A percentile compares a stretch with the other conserved stretches of the same genome.
phyloP scores from a whole-genome alignment of 139 green algal genomes.

The Chlamydomonas schloesseri region DNA sequence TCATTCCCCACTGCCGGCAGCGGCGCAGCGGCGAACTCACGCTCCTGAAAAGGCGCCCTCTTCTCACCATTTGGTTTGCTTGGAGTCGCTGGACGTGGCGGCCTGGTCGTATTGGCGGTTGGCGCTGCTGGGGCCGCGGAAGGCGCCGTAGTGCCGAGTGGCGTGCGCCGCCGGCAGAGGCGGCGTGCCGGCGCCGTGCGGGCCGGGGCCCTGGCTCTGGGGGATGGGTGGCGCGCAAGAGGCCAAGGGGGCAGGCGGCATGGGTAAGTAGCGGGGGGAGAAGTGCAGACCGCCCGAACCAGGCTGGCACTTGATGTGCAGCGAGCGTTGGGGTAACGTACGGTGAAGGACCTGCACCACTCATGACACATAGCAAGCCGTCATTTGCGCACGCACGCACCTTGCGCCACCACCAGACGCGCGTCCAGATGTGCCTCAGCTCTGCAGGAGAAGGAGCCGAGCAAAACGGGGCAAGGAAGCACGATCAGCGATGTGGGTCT shows the following conservation, averaged over 20 bases:
- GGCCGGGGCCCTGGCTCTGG: slow-evolving; percentile 29
- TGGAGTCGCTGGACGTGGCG: slow-evolving; percentile 36
- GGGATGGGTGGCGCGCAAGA: background rate
- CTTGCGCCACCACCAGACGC: slow-evolving; percentile 81
- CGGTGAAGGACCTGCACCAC: too few relatives aligned
- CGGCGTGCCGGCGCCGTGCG: background rate
- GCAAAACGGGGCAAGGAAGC: too few relatives aligned
- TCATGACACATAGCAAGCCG: too few relatives aligned
- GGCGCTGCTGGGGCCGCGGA: slow-evolving; percentile 8
- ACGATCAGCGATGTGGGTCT: too few relatives aligned
- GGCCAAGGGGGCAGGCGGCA: background rate
- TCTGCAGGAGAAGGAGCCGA: slow-evolving; percentile 56
- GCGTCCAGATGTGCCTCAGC: slow-evolving; percentile 87
- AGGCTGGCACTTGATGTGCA: too few relatives aligned
- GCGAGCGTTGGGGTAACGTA: too few relatives aligned
- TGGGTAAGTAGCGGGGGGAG: too few relatives aligned
- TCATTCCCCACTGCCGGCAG: too few relatives aligned
- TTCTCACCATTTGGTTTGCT: slow-evolving; percentile 60
- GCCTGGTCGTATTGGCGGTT: slow-evolving; percentile 17
- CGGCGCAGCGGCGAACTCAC: too few relatives aligned
- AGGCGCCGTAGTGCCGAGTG: slow-evolving; percentile 6
- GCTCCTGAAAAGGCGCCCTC: too few relatives aligned
- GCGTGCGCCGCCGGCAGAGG: background rate
- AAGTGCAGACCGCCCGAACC: too few relatives aligned
- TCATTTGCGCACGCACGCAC: too few relatives aligned